A percentile compares a stretch with the other conserved stretches of the same genome.
phyloP scores from a whole-genome alignment of 495 filamentous ascomycete genomes.

The Xylaria intraflava region DNA sequence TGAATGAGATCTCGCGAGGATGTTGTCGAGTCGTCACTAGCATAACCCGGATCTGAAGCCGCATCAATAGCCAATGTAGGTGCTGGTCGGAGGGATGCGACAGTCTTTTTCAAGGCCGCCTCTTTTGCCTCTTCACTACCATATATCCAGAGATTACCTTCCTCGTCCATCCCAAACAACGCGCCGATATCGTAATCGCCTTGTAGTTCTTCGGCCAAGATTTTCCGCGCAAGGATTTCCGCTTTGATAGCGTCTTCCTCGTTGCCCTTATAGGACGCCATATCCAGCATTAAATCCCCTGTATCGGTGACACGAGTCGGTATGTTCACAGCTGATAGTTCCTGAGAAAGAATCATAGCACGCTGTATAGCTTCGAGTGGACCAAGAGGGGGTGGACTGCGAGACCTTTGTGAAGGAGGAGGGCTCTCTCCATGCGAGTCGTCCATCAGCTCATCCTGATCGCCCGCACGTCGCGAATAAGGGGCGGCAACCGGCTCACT shows the following conservation, averaged over 20 bases:
- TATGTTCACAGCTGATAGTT: conserved; percentile 84
- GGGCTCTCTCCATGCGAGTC: conserved; percentile 33
- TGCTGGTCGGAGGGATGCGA: conserved; percentile 40
- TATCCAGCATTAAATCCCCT: conserved; percentile 97
- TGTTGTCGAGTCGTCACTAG: conserved; percentile 58
- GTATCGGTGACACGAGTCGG: conserved; percentile 82
- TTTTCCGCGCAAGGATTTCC: conserved; percentile 88
- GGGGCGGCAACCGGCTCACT: conserved; percentile 39
- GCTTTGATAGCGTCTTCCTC: conserved; percentile 87
- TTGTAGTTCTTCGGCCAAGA: conserved; percentile 89
- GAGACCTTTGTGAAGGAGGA: conserved; percentile 47
- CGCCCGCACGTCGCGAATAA: conserved; percentile 35
- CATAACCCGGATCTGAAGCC: conserved; percentile 87
- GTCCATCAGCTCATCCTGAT: conserved; percentile 36
- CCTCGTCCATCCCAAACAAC: conserved; percentile 88
- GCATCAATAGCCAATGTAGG: conserved; percentile 60
- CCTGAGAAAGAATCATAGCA: conserved; percentile 78
- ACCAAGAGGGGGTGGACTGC: conserved; percentile 72
- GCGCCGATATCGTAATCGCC: conserved; percentile 94
- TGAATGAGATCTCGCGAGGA: conserved; percentile 30
- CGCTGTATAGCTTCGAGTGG: conserved; percentile 71
- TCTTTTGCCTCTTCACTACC: conserved; percentile 95
- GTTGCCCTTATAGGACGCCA: conserved; percentile 91
- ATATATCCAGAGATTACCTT: conserved; percentile 98
- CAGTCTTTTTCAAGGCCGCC: conserved; percentile 46